Base-by-base conservation (phyloP, 169 alveolate species). In the Cyclospora cayetanensis region DNA sequence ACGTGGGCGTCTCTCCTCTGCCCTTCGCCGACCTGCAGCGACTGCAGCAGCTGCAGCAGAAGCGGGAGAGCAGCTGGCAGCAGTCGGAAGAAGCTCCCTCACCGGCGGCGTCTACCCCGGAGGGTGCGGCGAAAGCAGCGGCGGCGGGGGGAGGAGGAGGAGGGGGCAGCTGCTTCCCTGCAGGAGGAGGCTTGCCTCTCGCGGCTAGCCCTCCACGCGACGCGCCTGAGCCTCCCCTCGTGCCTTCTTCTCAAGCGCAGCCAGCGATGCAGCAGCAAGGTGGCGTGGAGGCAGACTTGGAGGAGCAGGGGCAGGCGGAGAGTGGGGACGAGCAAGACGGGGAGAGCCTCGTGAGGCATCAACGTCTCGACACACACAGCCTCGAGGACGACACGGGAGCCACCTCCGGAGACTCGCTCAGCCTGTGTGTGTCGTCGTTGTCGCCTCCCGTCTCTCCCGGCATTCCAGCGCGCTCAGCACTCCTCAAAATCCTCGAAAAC, bases 401-500 rank as follows among this genome's bases (percentile, higher is more conserved):
- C 72, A 31, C 15, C 35, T 20, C 72, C 15, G 72, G n/a, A n/a
- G 72, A 60, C 11, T 60, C 72, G 15, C 35, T 20, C 35, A 31
- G n/a, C 35, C n/a, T 31, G 15, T 5, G 35, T 15, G 35, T 1
- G 15, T 12, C 27, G 15, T n/a, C 35, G 11, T n/a, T 60, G 72
- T 60, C 72, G 15, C 72, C 72, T n/a, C 72, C 72, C 1, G 72
- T 60, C 72, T 60, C 72, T n/a, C 35, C 72, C 35, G 90, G 90
- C 52, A 82, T 82, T 22, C 80, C 80, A 1, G 52, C 90, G 79
- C 76, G 63, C 77, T 82, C 90, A 63, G 63, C 76, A 35, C 90
- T 82, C n/a, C 39, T 50, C 46, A 63, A 97, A 98, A 94, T 96
- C 79, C 90, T 96, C 89, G 98, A 97, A 70, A 97, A 97, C 85